Evolutionary conservation across 1,284 basidiomycete genomes (phyloP).

Genomic region (Rhodotorula sp.): DNA sequence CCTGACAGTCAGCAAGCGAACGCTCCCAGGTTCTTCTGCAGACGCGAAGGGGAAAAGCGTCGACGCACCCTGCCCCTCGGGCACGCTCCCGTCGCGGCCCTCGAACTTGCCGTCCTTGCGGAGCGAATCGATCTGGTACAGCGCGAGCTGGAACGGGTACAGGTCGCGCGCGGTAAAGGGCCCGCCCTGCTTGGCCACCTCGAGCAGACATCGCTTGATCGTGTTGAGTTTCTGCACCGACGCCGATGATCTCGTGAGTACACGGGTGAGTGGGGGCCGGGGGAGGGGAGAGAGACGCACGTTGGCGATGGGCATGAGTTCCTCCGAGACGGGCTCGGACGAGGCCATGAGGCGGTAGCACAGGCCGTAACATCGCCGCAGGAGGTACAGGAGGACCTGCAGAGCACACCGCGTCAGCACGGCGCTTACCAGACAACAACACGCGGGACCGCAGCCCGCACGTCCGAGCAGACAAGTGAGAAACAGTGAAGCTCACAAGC

Average conservation of each 20-base stretch:
- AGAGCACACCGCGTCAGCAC: not conserved
- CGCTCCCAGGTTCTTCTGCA: not conserved
- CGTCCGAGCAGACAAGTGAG: no score
- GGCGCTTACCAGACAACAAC: no score
- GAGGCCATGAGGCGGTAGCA: conserved; percentile 93
- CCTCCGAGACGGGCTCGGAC: conserved; percentile 82
- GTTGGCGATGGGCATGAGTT: conserved; percentile 54
- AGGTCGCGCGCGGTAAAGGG: conserved; percentile 93
- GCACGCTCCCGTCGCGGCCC: conserved; percentile 72
- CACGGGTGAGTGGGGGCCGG: not conserved
- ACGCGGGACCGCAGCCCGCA: no score
- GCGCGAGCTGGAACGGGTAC: conserved; percentile 63
- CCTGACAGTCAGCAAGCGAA: not conserved
- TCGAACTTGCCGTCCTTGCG: conserved; percentile 91
- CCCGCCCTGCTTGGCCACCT: conserved; percentile 95
- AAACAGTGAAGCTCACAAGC: conserved; percentile 63
- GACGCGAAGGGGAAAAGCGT: not conserved
- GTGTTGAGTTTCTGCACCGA: conserved; percentile 42
- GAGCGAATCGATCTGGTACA: conserved; percentile 81
- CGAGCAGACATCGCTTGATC: conserved; percentile 57
- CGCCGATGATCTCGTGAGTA: not conserved
- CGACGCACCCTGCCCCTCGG: conserved; percentile 68
- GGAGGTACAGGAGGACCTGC: conserved; percentile 85
- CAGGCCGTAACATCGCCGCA: conserved; percentile 92
- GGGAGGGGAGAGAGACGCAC: conserved; percentile 57